Conservation (phyloP, 2,329 filamentous ascomycete genomes). For the Penicillium hordei region DNA sequence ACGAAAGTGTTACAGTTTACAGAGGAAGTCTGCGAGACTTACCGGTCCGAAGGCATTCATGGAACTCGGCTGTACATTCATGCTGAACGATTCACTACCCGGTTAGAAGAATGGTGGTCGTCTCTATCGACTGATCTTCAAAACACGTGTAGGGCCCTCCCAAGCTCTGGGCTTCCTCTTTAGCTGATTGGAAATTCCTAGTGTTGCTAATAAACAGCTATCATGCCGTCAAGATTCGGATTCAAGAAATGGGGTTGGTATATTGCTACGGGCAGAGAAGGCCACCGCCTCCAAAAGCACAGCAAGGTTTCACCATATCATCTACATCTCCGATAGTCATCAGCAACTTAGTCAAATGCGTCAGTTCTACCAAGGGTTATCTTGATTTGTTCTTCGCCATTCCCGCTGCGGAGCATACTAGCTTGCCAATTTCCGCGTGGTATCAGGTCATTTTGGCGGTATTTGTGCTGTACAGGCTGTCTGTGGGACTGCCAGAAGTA, state of each 20-base stretch:
- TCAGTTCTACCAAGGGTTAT: slow-evolving; percentile 12
- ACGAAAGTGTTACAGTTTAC: slow-evolving; percentile 22
- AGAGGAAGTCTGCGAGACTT: slow-evolving; percentile 19
- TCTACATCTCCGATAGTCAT: slow-evolving; percentile 12
- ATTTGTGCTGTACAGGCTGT: slow-evolving; percentile 18
- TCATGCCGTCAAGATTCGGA: slow-evolving; percentile 12
- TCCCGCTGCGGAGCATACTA: slow-evolving; percentile 7
- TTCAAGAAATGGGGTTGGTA: slow-evolving; percentile 18
- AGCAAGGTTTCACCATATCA: slow-evolving; percentile 8
- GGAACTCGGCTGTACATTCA: slow-evolving; percentile 12
- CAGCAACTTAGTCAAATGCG: slow-evolving; percentile 13
- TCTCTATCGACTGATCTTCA: slow-evolving; percentile 16
- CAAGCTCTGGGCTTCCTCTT: not conserved
- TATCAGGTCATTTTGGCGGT: slow-evolving; percentile 15
- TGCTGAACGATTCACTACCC: slow-evolving; percentile 17
- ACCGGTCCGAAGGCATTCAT: slow-evolving; percentile 12
- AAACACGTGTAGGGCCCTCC: slow-evolving; percentile 9
- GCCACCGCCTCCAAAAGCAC: slow-evolving; percentile 1
- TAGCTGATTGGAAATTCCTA: slow-evolving; percentile 1
- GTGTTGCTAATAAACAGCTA: slow-evolving; percentile 14
- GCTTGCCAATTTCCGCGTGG: slow-evolving; percentile 15
- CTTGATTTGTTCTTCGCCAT: slow-evolving; percentile 10
- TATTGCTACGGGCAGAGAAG: slow-evolving; percentile 15
- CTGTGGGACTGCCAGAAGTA: slow-evolving; percentile 10
- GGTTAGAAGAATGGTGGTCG: slow-evolving; percentile 20